These are phyloP conservation scores for Cetradonia linearis DNA, from an alignment of 495 filamentous ascomycete genomes.

Conservation along the genomic window DNA sequence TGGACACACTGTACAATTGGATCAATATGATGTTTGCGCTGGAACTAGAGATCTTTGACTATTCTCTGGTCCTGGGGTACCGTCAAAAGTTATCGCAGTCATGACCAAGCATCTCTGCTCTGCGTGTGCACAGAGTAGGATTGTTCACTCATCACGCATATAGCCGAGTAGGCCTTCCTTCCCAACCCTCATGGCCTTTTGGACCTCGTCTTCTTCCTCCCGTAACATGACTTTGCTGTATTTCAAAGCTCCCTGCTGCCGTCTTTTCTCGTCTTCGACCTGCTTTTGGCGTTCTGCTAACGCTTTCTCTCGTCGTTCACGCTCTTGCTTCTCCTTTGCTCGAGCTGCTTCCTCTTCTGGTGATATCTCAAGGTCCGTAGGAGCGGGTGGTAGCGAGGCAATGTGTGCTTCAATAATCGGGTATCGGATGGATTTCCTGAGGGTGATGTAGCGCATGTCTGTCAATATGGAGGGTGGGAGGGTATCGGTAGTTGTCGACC, in stretches of 20 bases:
- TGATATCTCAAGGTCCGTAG: conserved; percentile 40
- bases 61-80: neutral
- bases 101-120: no score
- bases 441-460: conserved; percentile 74
- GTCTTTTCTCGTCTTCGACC: conserved; percentile 65
- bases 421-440: conserved; percentile 58
- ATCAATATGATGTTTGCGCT: neutral
- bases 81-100: neutral
- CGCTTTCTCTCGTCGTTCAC: conserved; percentile 61
- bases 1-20: neutral
- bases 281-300: conserved; percentile 61
- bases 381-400: conserved; percentile 56
- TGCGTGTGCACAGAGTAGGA: no score
- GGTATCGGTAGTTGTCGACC: conserved; percentile 47
- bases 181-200: conserved; percentile 64
- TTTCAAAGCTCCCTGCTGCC: conserved; percentile 53
- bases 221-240: conserved; percentile 55
- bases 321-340: conserved; percentile 51
- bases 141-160: conserved; percentile 30
- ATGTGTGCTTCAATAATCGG: conserved; percentile 68
- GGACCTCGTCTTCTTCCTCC: conserved; percentile 70
- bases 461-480: conserved; percentile 60
- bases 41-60: neutral
- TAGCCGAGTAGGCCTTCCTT: conserved; percentile 63
- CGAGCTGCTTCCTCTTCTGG: conserved; percentile 51